Conservation (phyloP, 176 grass and related monocot species). For the Cocos nucifera region DNA sequence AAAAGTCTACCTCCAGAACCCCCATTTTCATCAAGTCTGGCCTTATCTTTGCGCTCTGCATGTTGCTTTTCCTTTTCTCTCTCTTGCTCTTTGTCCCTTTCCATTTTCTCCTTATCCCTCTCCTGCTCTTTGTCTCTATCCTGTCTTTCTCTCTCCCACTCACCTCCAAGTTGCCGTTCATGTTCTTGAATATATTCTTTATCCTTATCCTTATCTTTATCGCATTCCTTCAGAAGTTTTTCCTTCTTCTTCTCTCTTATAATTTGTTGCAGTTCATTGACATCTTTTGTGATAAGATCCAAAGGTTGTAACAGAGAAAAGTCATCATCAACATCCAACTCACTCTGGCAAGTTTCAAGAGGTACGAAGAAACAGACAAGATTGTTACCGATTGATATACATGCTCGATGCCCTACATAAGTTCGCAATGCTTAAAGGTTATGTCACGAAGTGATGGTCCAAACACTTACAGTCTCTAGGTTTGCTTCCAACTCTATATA, state of each 20-base stretch:
- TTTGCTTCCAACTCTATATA: slow-evolving; percentile 99
- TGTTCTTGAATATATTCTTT: slow-evolving; percentile 43
- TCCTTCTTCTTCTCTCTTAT: slow-evolving; percentile 72
- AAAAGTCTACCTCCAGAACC: slow-evolving; percentile 42
- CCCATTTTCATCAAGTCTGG: slow-evolving; percentile 51
- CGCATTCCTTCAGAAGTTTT: slow-evolving; percentile 43
- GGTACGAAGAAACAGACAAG: background rate
- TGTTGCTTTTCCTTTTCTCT: slow-evolving; percentile 49
- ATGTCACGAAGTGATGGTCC: background rate
- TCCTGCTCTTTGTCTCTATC: slow-evolving; percentile 66
- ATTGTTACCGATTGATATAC: no score
- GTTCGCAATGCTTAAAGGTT: no score
- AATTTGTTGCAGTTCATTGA: slow-evolving; percentile 77
- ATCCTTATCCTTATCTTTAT: slow-evolving; percentile 64
- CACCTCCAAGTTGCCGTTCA: slow-evolving; percentile 34
- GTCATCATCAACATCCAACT: slow-evolving; percentile 59
- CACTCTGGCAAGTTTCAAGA: slow-evolving; percentile 35
- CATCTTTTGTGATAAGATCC: slow-evolving; percentile 92
- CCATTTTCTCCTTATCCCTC: slow-evolving; percentile 41
- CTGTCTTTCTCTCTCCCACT: slow-evolving; percentile 52
- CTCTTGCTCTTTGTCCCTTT: slow-evolving; percentile 29
- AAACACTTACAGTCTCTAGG: slow-evolving; percentile 48
- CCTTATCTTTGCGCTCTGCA: slow-evolving; percentile 47
- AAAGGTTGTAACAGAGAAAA: slow-evolving; percentile 89
- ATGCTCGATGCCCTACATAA: no score